phyloP scores from a whole-genome alignment of 441 rosid genomes.

The Metrosideros polymorpha region DNA sequence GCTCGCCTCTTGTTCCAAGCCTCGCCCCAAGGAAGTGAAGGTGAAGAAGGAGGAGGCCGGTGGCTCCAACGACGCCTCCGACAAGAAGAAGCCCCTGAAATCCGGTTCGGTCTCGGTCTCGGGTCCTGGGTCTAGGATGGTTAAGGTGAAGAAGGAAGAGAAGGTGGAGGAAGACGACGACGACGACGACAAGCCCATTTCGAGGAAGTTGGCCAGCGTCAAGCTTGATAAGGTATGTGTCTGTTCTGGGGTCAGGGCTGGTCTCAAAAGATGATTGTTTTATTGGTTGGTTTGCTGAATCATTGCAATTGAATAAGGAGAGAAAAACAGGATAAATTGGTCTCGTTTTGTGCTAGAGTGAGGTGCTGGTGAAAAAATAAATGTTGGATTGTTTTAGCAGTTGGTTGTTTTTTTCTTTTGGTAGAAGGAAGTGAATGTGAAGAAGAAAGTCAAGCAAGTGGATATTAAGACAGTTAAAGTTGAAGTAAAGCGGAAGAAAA shows the following conservation, averaged over 20 bases:
- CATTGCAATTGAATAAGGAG: neutral
- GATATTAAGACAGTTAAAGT: neutral
- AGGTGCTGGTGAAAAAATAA: neutral
- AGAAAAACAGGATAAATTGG: neutral
- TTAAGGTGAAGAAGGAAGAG: constrained; percentile 32
- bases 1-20: constrained; percentile 9
- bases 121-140: neutral
- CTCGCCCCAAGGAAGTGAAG: constrained; percentile 14
- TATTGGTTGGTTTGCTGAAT: neutral
- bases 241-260: neutral
- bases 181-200: constrained; percentile 36
- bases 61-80: constrained; percentile 1
- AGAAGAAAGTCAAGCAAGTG: constrained; percentile 36
- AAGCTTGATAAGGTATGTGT: neutral
- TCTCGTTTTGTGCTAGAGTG: neutral
- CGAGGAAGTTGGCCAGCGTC: constrained; percentile 13
- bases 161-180: constrained; percentile 6
- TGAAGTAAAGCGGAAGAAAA: constrained; percentile 14
- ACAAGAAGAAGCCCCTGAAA: constrained; percentile 1
- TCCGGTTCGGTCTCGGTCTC: neutral
- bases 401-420: neutral
- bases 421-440: constrained; percentile 32
- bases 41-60: constrained; percentile 19
- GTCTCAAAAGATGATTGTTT: neutral
- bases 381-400: neutral